phyloP scores from a whole-genome alignment of 73 alveolate genomes.

The Paramecium biaurelia region DNA sequence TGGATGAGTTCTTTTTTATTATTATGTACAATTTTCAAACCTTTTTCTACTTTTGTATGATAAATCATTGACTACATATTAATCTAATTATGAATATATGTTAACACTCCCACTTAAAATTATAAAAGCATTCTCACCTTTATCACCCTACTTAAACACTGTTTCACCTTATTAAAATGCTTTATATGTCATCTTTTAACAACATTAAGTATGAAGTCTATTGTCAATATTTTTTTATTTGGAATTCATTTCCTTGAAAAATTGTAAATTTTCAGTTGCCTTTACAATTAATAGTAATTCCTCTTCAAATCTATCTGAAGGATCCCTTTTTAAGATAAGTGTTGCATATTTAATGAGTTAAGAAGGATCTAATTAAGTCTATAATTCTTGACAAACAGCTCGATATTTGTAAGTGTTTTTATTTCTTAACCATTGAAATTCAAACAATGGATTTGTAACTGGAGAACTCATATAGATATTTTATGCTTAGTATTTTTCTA shows the following conservation, averaged over 20 bases:
- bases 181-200: conserved; percentile 40
- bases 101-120: conserved; percentile 44
- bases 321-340: neutral
- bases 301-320: conserved; percentile 37
- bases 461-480: neutral
- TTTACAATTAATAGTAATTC: neutral
- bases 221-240: conserved; percentile 22
- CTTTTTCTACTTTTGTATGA: neutral
- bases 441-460: conserved; percentile 11
- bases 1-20: conserved; percentile 1
- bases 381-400: neutral
- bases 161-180: conserved; percentile 18
- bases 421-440: conserved; percentile 10
- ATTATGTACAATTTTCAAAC: neutral
- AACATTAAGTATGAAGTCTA: conserved; percentile 13
- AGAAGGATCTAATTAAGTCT: neutral
- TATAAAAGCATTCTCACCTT: conserved; percentile 39
- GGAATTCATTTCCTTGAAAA: conserved; percentile 10
- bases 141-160: conserved; percentile 27
- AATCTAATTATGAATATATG: neutral
- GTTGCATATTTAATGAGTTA: conserved; percentile 28
- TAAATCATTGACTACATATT: neutral
- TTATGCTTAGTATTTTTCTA: neutral
- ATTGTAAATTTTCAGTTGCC: conserved; percentile 5
- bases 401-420: neutral